These are phyloP conservation scores for Dactylorhiza incarnata DNA, from an alignment of 106 monocot genomes.

Conservation along the genomic window DNA sequence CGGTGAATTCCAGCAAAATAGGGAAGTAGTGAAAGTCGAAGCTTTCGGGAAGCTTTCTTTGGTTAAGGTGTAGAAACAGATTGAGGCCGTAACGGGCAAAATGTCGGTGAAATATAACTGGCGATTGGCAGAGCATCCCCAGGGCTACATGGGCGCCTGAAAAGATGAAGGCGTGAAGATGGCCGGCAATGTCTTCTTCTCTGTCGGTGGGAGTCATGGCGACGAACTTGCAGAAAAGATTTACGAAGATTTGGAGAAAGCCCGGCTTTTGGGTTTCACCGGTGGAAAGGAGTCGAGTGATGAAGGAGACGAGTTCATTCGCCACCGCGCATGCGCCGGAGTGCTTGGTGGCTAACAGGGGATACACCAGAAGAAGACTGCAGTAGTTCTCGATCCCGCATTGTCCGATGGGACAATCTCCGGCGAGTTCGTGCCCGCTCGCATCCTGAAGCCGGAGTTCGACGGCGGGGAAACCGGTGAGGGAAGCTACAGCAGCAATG, in stretches of 20 bases:
- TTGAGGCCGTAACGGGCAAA: slow-evolving; percentile 25
- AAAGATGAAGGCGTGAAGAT: slow-evolving; percentile 39
- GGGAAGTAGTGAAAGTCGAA: slow-evolving; percentile 17
- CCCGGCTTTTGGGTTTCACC: neutral
- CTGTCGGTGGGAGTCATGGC: neutral
- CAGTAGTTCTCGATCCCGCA: slow-evolving; percentile 30
- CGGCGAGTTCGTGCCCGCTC: slow-evolving; percentile 39
- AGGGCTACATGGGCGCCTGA: slow-evolving; percentile 41
- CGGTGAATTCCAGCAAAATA: slow-evolving; percentile 53
- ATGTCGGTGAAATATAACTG: neutral
- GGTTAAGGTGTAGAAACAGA: slow-evolving; percentile 20
- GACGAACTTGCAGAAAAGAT: slow-evolving; percentile 44
- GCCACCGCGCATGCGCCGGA: slow-evolving; percentile 47
- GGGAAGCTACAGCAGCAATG: slow-evolving; percentile 6
- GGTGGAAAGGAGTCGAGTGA: neutral
- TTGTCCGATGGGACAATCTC: slow-evolving; percentile 26
- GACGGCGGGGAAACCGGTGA: slow-evolving; percentile 15
- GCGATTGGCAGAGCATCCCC: slow-evolving; percentile 39
- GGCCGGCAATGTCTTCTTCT: neutral
- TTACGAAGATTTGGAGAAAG: slow-evolving; percentile 8
- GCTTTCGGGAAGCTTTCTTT: slow-evolving; percentile 10
- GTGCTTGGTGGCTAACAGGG: slow-evolving; percentile 33
- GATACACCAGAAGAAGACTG: slow-evolving; percentile 31
- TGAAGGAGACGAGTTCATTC: slow-evolving; percentile 29
- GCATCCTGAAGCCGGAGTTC: slow-evolving; percentile 38